Evolutionary conservation across 1,139 yeast genomes (phyloP).

Genomic region (Candida anutae): DNA sequence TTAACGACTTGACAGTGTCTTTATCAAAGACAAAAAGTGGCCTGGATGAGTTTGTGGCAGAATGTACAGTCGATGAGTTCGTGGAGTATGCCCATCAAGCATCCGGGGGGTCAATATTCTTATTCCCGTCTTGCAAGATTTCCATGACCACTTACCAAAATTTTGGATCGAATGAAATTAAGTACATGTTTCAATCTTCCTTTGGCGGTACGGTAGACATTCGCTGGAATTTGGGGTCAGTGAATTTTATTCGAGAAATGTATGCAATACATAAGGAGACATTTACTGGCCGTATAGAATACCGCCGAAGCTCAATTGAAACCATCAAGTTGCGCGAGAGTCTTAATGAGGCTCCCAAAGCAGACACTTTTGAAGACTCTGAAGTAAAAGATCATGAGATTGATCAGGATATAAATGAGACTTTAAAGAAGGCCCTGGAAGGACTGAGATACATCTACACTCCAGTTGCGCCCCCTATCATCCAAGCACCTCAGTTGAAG

Average conservation of each 20-base stretch:
- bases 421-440: conserved; percentile 55
- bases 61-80: conserved; percentile 47
- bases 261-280: conserved; percentile 51
- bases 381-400: conserved; percentile 28
- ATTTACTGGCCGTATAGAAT: conserved; percentile 29
- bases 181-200: conserved; percentile 58
- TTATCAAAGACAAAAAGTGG: conserved; percentile 45
- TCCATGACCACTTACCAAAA: conserved; percentile 71
- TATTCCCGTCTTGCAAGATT: conserved; percentile 68
- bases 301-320: conserved; percentile 13
- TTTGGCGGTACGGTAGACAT: conserved; percentile 89
- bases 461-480: conserved; percentile 67
- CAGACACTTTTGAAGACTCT: conserved; percentile 14
- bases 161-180: conserved; percentile 41
- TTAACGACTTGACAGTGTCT: conserved; percentile 59
- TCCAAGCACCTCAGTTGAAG: conserved; percentile 81
- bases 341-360: conserved; percentile 8
- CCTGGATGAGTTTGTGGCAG: conserved; percentile 38
- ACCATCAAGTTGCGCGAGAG: conserved; percentile 8
- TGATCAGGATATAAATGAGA: conserved; percentile 47
- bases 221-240: conserved; percentile 88
- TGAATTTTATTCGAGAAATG: conserved; percentile 89
- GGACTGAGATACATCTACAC: conserved; percentile 53
- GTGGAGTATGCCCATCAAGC: conserved; percentile 50
- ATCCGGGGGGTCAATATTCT: conserved; percentile 71